phyloP scores from a whole-genome alignment of 2,329 filamentous ascomycete species.

The Cyphellophora attinorum region DNA sequence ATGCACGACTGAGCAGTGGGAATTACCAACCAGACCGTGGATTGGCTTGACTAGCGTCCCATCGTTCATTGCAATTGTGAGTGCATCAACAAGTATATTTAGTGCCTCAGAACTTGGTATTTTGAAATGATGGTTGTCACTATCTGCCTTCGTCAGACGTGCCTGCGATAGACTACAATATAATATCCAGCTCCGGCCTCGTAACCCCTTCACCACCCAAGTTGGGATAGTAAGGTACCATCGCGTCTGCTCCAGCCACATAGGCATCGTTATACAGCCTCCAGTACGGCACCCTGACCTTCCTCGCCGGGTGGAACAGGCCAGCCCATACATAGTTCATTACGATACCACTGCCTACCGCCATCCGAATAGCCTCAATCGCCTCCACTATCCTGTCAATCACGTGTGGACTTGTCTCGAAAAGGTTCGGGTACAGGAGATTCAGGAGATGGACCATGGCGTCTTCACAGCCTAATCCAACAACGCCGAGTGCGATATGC shows the following conservation, averaged over 20 bases:
- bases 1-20: too few species aligned
- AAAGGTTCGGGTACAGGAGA: conserved; percentile 89
- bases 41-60: too few species aligned
- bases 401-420: conserved; percentile 95
- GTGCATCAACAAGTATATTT: too few species aligned
- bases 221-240: conserved; percentile 93
- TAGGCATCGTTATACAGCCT: conserved; percentile 95
- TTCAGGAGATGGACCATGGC: conserved; percentile 98
- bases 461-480: conserved; percentile 93
- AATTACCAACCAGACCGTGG: too few species aligned
- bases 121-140: too few species aligned
- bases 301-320: conserved; percentile 90
- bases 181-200: conserved; percentile 71
- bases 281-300: conserved; percentile 94
- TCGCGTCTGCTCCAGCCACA: conserved; percentile 82
- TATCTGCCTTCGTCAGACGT: too few species aligned
- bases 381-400: conserved; percentile 97
- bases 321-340: conserved; percentile 99
- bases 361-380: conserved; percentile 89
- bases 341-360: conserved; percentile 80
- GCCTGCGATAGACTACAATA: conserved; percentile 51
- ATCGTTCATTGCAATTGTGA: too few species aligned
- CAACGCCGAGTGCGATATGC: conserved; percentile 94
- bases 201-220: conserved; percentile 71
- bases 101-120: too few species aligned